Base-by-base conservation (phyloP, 768 basidiomycete species). In the Rhodotorula paludigena region DNA sequence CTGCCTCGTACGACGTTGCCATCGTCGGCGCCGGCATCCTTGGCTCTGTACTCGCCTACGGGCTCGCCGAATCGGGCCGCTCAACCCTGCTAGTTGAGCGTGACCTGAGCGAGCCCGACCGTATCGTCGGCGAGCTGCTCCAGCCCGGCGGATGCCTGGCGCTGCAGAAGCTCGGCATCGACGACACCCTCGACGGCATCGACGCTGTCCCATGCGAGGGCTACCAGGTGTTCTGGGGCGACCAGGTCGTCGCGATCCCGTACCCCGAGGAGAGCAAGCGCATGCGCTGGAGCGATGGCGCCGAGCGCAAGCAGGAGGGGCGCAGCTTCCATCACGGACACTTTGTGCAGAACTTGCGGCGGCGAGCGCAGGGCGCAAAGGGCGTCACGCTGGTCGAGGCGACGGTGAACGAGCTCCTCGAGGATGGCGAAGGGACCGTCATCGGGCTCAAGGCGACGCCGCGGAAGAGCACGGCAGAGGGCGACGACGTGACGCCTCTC, bases 91-190 rank as follows among this genome's bases (percentile, higher is more conserved):
- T 97, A 0, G 81, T 99, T 62, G 96, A 99, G 78, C 86, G 94
- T 18, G 94, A 93, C 21, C 83, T 98, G 7, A 83, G 87, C 1
- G 89, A 91, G 77, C 96, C 96, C 0, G 92, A 98, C 82, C 84
- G 96, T 25, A 98, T 99, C 72, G 96, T 98, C 41, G 96, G 96
- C 33, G 96, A 99, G 78, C 85, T 98, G 1, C 81, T 99, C 32
- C 96, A 99, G 76, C 96, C 96, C 3, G 92, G 88, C 2, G 96
- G 96, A 1, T 86, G 92, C 32, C 81, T 81, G 20, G 86, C 91
- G 1, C 80, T 99, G 52, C 80, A 84, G 63, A 79, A 83, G 44
- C 84, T 99, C n/a, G 93, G 91, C 0, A 77, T 99, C 72, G 84
- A 84, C 55, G 80, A 80, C 12, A 86, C 86, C 60, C 78, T 96